phyloP scores from a whole-genome alignment of 768 basidiomycete species.

The Mycena pura region DNA sequence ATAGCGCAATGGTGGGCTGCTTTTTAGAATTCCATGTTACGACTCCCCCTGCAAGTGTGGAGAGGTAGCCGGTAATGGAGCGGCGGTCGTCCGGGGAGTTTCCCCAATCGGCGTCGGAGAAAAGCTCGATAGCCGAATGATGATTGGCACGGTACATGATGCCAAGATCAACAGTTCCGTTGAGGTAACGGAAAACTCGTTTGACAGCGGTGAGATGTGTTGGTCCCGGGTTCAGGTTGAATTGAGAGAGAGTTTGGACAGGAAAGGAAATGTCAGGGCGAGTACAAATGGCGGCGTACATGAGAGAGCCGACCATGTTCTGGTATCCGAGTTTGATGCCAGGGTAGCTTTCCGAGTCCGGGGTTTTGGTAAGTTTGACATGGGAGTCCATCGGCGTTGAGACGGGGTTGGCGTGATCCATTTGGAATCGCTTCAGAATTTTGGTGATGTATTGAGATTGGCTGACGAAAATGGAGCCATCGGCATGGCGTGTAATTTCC shows the following conservation, averaged over 20 bases:
- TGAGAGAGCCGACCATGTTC: conserved; percentile 34
- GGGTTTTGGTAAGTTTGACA: too few species aligned
- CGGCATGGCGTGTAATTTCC: conserved; percentile 21
- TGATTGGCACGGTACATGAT: neutral
- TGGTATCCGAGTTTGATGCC: conserved; percentile 28
- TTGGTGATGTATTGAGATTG: conserved; percentile 20
- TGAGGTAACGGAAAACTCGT: neutral
- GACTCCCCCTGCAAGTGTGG: too few species aligned
- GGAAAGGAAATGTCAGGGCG: conserved; percentile 42
- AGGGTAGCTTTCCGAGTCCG: too few species aligned
- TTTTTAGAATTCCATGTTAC: too few species aligned
- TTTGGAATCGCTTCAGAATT: conserved; percentile 15
- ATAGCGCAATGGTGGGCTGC: too few species aligned
- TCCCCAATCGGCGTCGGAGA: neutral
- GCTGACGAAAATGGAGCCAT: too few species aligned
- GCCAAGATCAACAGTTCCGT: neutral
- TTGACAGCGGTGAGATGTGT: too few species aligned
- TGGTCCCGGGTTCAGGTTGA: conserved; percentile 13
- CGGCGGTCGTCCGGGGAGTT: neutral
- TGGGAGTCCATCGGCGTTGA: too few species aligned
- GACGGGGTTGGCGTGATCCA: conserved; percentile 11
- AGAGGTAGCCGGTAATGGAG: neutral
- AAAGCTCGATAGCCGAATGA: neutral
- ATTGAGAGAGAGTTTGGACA: conserved; percentile 33
- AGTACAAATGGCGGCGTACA: conserved; percentile 36